phyloP scores from a whole-genome alignment of 345 rosid species.

The Brassica incana region DNA sequence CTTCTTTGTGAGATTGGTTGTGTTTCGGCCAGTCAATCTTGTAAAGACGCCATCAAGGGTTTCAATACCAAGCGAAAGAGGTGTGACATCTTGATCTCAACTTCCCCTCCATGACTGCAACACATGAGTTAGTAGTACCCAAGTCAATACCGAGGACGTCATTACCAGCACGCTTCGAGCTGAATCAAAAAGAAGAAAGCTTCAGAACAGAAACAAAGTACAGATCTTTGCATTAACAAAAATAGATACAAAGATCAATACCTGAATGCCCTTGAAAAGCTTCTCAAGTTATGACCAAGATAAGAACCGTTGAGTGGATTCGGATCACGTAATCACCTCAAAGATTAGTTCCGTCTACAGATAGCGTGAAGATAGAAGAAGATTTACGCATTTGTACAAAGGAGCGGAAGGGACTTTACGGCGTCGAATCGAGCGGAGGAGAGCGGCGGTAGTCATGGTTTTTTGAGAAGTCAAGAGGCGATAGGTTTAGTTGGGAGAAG shows the following conservation, averaged over 20 bases:
- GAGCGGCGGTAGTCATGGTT: slow-evolving; percentile 61
- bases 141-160: slow-evolving; percentile 95
- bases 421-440: slow-evolving; percentile 65
- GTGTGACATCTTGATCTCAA: too few relatives aligned
- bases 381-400: slow-evolving; percentile 50
- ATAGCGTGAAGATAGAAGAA: not conserved
- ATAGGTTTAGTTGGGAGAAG: not conserved
- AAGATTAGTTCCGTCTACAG: not conserved
- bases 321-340: not conserved
- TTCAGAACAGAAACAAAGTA: not conserved
- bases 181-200: slow-evolving; percentile 13
- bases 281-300: slow-evolving; percentile 42
- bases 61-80: slow-evolving; percentile 60
- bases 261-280: slow-evolving; percentile 78
- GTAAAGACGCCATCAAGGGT: slow-evolving; percentile 84
- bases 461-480: slow-evolving; percentile 1
- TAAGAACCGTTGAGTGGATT: slow-evolving; percentile 25
- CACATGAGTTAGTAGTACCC: slow-evolving; percentile 98
- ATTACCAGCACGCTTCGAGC: slow-evolving; percentile 79
- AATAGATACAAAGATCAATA: slow-evolving; percentile 30
- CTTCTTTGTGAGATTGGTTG: slow-evolving; percentile 92
- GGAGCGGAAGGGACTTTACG: slow-evolving; percentile 63
- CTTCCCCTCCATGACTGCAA: slow-evolving; percentile 32
- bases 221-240: not conserved
- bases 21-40: slow-evolving; percentile 66